phyloP scores from a whole-genome alignment of 2,329 filamentous ascomycete species.

The Balansia obtecta region DNA sequence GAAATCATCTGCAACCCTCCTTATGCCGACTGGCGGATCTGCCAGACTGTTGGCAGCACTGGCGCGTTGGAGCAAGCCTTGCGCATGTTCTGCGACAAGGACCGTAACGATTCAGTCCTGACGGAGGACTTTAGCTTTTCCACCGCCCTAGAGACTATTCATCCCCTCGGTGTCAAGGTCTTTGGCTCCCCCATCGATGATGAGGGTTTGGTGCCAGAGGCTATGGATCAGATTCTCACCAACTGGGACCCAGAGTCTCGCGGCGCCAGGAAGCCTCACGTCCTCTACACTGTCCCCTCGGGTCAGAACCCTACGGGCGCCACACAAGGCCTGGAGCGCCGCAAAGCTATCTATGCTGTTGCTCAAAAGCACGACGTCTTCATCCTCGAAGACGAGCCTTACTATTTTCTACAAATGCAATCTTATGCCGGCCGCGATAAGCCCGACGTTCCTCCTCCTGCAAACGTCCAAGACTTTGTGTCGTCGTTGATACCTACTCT shows the following conservation, averaged over 20 bases:
- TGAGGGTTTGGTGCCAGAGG: constrained; percentile 38
- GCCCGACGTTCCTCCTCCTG: constrained; percentile 40
- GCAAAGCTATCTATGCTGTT: constrained; percentile 62
- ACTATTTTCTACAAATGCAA: constrained; percentile 87
- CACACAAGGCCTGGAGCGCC: constrained; percentile 57
- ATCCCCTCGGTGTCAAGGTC: constrained; percentile 38
- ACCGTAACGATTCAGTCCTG: constrained; percentile 63
- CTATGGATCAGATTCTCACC: constrained; percentile 37
- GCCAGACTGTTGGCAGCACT: constrained; percentile 76
- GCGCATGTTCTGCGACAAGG: constrained; percentile 62
- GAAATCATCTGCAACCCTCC: constrained; percentile 80
- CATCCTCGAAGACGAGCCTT: constrained; percentile 88
- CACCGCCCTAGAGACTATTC: constrained; percentile 49
- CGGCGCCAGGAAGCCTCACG: constrained; percentile 36
- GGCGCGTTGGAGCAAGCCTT: constrained; percentile 73
- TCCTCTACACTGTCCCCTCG: constrained; percentile 53
- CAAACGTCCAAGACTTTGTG: constrained; percentile 60
- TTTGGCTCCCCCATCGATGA: constrained; percentile 40
- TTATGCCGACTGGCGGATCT: constrained; percentile 82
- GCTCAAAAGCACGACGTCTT: constrained; percentile 74
- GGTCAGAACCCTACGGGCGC: constrained; percentile 88
- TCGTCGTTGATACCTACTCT: constrained; percentile 49
- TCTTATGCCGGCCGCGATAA: constrained; percentile 49
- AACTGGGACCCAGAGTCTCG: constrained; percentile 35
- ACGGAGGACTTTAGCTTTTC: constrained; percentile 90